Evolutionary conservation across 1,284 basidiomycete genomes (phyloP).

Genomic region (Laetiporus sulphureus): DNA sequence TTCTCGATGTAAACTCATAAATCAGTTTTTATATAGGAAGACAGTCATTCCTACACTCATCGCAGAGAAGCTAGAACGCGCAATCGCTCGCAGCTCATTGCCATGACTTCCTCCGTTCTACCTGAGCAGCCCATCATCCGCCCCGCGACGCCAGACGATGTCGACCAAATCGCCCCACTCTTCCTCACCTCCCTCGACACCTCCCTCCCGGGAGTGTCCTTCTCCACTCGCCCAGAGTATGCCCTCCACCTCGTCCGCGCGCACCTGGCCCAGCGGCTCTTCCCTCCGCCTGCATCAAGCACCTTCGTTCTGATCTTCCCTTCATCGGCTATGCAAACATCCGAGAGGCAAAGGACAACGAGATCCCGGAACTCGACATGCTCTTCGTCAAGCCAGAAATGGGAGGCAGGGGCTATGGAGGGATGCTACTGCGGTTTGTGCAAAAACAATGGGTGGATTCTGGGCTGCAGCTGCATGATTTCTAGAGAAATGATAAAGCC

Average conservation of each 20-base stretch:
- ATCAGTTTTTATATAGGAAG: too few relatives aligned
- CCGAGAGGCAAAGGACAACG: constrained; percentile 10
- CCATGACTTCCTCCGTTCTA: too few relatives aligned
- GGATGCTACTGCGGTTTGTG: constrained; percentile 10
- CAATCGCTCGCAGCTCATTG: too few relatives aligned
- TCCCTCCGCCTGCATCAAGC: constrained; percentile 7
- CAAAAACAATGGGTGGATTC: constrained; percentile 8
- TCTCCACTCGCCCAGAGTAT: constrained; percentile 9
- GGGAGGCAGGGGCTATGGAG: constrained; percentile 10
- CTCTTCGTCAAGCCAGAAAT: constrained; percentile 11
- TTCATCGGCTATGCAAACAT: constrained; percentile 8
- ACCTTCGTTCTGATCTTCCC: constrained; percentile 11
- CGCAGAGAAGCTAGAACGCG: too few relatives aligned
- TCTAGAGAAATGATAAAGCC: constrained; percentile 12
- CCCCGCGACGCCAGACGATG: constrained; percentile 7
- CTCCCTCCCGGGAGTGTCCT: constrained; percentile 8
- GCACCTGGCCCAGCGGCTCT: constrained; percentile 9
- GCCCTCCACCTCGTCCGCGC: constrained; percentile 1
- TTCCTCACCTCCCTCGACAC: constrained; percentile 12
- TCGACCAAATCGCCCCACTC: constrained; percentile 9
- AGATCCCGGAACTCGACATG: constrained; percentile 11
- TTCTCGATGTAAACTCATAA: too few relatives aligned
- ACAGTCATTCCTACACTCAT: too few relatives aligned
- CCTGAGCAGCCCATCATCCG: constrained; percentile 8
- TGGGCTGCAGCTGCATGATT: constrained; percentile 9